Evolutionary conservation across 495 filamentous ascomycete species (phyloP), one percentile per base, ranked within the genome.

Genomic region (Coniosporium apollinis): DNA sequence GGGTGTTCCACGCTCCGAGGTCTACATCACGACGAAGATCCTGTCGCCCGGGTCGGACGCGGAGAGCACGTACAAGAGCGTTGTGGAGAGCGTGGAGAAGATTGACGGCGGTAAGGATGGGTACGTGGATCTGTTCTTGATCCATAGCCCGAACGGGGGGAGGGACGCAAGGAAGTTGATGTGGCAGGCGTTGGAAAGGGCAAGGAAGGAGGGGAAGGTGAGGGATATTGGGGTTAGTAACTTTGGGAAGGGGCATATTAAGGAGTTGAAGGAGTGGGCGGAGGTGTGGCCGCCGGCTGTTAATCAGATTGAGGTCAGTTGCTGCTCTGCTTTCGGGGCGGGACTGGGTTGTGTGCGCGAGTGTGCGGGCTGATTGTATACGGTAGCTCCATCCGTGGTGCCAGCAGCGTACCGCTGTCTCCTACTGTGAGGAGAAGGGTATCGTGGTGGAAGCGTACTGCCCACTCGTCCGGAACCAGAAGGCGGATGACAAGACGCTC

Each of bases 11-110:
- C 67, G 76, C 37, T 51, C 58, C 5, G 56, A 77, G 21, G 48
- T 83, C 28, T 83, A 72, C 46, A 50, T 80, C 19, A 79, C 75
- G 0, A 76, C 72, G 29, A 82, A 82, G 54, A 71, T 82, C 40
- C 50, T 74, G 19, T 57, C 44, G 19, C 64, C 74, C 4, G 65
- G 55, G 2, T 66, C 60, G n/a, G 68, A 66, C 18, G 47, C 60
- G 1, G 69, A 79, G 16, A 57, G 59, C 15, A 76, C 70, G 9
- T 75, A 78, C 41, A 47, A 65, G 28, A 68, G 62, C 38, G 55
- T 71, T 25, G 38, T 71, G 19, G 70, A 65, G 6, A 78, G 74
- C 39, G 72, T 80, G 22, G 52, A 68, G 33, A 73, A 68, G 47
- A 66, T 82, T 28, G 59, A 51, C 6, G 69, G 51, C 5, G 70